A percentile compares a stretch with the other conserved stretches of the same genome.
Evolutionary conservation across 148 eudicot species (phyloP).

Genomic region (Arctostaphylos glauca): DNA sequence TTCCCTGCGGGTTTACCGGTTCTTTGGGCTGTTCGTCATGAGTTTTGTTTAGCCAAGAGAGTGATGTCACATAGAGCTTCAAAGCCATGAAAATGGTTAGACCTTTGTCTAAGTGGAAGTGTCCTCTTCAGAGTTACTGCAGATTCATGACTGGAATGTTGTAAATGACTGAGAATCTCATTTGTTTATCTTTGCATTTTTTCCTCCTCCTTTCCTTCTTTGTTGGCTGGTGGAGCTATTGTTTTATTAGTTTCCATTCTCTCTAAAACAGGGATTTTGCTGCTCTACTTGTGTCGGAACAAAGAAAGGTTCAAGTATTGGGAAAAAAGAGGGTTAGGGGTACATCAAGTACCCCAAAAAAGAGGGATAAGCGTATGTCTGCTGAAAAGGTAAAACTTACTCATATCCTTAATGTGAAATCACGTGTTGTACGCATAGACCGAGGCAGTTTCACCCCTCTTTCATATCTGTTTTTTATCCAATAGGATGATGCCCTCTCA

Average conservation of each 20-base stretch:
- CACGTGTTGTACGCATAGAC: not conserved
- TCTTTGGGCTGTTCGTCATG: no score
- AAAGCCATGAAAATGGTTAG: no score
- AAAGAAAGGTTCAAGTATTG: not conserved
- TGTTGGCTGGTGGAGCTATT: not conserved
- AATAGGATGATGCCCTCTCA: not conserved
- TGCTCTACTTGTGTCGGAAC: not conserved
- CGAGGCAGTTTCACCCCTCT: not conserved
- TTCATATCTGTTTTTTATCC: no score
- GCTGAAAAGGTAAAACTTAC: not conserved
- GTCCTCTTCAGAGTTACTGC: not conserved
- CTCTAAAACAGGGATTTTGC: not conserved
- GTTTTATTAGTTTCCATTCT: not conserved
- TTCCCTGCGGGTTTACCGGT: no score
- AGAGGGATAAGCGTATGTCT: not conserved
- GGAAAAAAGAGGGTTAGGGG: not conserved
- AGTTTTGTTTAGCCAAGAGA: no score
- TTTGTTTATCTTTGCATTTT: not conserved
- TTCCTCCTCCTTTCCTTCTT: not conserved
- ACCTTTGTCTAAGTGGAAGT: not conserved
- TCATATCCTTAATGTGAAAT: not conserved
- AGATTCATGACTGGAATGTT: not conserved
- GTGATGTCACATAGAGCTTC: no score
- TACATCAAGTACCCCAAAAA: no score
- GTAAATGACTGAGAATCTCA: not conserved